phyloP scores from a whole-genome alignment of 768 basidiomycete genomes.

The Thelephora aurantiotincta region DNA sequence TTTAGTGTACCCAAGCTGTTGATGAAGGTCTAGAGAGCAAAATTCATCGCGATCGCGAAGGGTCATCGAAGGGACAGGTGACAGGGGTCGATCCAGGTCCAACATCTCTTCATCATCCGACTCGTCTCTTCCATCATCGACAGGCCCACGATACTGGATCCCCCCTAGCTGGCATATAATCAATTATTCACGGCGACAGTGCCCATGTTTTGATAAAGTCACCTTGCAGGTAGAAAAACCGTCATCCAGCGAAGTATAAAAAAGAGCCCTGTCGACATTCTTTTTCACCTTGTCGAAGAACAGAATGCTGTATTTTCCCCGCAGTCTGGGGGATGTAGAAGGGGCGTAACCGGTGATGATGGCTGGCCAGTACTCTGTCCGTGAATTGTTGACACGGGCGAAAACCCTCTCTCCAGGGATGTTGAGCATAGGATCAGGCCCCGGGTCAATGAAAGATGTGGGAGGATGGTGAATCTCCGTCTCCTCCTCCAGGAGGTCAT shows the following conservation, averaged over 20 bases:
- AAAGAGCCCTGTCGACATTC: slow-evolving; percentile 32
- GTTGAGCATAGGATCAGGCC: slow-evolving; percentile 25
- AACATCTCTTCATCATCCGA: slow-evolving; percentile 10
- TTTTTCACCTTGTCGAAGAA: slow-evolving; percentile 40
- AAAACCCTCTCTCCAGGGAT: slow-evolving; percentile 61
- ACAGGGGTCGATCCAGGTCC: slow-evolving; percentile 19
- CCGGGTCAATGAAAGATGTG: slow-evolving; percentile 20
- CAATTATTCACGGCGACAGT: neutral
- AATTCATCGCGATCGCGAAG: slow-evolving; percentile 31
- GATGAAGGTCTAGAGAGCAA: slow-evolving; percentile 28
- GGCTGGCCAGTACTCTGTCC: slow-evolving; percentile 51
- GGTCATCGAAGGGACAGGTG: slow-evolving; percentile 26
- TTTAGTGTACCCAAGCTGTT: slow-evolving; percentile 55
- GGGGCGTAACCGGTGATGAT: slow-evolving; percentile 36
- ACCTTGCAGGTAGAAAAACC: slow-evolving; percentile 55
- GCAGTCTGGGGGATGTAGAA: slow-evolving; percentile 19
- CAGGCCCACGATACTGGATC: too few species aligned
- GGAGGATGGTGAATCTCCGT: slow-evolving; percentile 20
- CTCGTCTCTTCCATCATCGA: slow-evolving; percentile 13
- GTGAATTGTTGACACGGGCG: slow-evolving; percentile 26
- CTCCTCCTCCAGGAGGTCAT: slow-evolving; percentile 4
- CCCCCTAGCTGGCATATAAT: too few species aligned
- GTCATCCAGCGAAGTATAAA: slow-evolving; percentile 42
- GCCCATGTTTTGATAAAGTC: neutral
- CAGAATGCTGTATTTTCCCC: slow-evolving; percentile 37